Base-by-base conservation (phyloP, 2,329 filamentous ascomycete genomes). In the Aspergillus sergii region DNA sequence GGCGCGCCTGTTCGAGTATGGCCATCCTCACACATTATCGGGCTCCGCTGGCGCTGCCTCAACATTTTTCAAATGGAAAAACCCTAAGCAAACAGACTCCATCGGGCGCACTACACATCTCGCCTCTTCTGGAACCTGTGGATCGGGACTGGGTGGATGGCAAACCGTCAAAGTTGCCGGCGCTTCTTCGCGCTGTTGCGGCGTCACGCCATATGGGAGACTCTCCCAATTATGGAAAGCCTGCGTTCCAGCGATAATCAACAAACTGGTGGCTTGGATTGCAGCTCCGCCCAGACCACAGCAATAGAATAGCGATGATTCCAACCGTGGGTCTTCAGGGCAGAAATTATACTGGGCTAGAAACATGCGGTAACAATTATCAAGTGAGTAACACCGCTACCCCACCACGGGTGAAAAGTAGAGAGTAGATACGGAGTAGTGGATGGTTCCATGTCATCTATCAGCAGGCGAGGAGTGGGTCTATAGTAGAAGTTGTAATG, bases 381-480 rank as follows among this genome's bases (percentile, higher is more conserved):
- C 59, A 58, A 32, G 30, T 23, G 32, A 51, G 34, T n/a, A 45
- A 36, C 46, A 34, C 34, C 23, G 45, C 34, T 21, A 50, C 59
- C 59, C 59, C 55, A 61, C 59, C 55, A 46, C 59, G 59, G 59
- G 45, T 57, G 45, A 51, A 51, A 36, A 34, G 30, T 28, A 55
- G 45, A 41, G n/a, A n/a, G n/a, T n/a, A n/a, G n/a, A n/a, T n/a
- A n/a, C n/a, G n/a, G n/a, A n/a, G n/a, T 61, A 50, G 41, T 57
- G 45, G 59, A 58, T 61, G 51, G 54, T 58, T 56, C 56, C 59
- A 61, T 57, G 43, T 50, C 59, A 48, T 54, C 28, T 46, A 23
- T 51, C 16, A 41, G 39, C 39, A 34, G 36, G 59, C 51, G 28
- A 45, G 32, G n/a, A 55, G 51, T 55, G 51, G 51, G n/a, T 55